Evolutionary conservation across 345 rosid species (phyloP), one percentile per base, ranked within the genome.

Genomic region (Iberis pinnata): DNA sequence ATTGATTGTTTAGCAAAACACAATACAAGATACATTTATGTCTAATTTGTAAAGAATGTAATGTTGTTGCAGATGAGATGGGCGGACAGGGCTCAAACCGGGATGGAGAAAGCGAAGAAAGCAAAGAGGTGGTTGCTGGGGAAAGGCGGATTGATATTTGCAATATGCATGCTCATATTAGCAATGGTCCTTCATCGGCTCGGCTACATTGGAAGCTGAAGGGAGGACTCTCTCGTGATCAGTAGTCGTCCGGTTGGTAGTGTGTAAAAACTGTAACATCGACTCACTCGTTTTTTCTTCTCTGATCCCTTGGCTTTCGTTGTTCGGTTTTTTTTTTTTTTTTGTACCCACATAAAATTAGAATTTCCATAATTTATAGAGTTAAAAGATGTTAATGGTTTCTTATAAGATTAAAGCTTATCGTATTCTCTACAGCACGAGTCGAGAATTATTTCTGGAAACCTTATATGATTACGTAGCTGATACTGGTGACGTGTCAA

Each of bases 41-140:
- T 12, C 56, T 64, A 29, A 56, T 31, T 7, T 49, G 41, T 49
- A 2, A 6, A 32, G 22, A 10, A 43, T 9, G 5, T 4, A 26
- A 36, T 38, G 43, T 55, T 43, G 58, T 60, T 65, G 64, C 80
- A 93, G 99, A 86, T 93, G 95, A 55, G 70, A 61, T 92, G 96
- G 98, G 89, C 81, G 6, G 95, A 83, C 73, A 71, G 81, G 71
- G 70, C 81, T 41, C 95, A 83, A 65, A 88, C 70, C 26, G 97
- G 90, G 67, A 84, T 79, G 1, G 81, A 78, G 59, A 74, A 77
- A 41, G 86, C 78, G 1, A 86, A 65, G 77, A 88, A 81, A 71
- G 82, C 88, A 36, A 92, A 92, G 84, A 86, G 82, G 56, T 93
- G 97, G 97, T 58, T 93, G 61, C 78, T 93, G 0, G 97, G 97